Evolutionary conservation across 352 stramenopile species (phyloP), one percentile per base, ranked within the genome.

Genomic region (Phytophthora syringae): DNA sequence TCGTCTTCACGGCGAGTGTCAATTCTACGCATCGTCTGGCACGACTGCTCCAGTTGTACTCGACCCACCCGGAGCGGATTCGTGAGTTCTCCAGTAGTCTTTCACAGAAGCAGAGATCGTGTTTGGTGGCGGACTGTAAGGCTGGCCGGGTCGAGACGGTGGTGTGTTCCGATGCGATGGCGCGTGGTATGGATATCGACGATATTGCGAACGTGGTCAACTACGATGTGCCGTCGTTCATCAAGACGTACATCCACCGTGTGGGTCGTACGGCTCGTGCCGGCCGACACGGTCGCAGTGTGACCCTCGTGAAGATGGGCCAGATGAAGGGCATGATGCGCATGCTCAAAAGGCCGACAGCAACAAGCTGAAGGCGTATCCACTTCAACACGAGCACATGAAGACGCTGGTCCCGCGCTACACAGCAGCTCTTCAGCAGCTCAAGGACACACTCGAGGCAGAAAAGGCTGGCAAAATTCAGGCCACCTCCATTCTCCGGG

Each of bases 1-100:
- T 99, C 56, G 89, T 99, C 5, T 99, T 99, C 75, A 98, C 96
- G 15, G 93, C 93, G 10, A 99, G 95, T 60, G 84, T 99, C 12
- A 98, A 99, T 74, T 97, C 97, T 15, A 98, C 97, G 12, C 96
- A 99, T 77, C 91, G 97, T 40, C 79, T 99, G n/a, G 87, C 92
- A 15, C 82, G 93, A 24, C 72, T 99, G 45, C 79, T 99, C 27
- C 95, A 99, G 67, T 81, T 99, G 39, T 87, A 86, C 56, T 73
- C 80, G 2, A 67, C 72, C 1, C 64, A 88, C 9, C 79, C 77
- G 0, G 74, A 86, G 55, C 74, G 75, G 24, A 75, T 95, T 30
- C 85, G 84, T 16, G 87, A 95, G 62, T 95, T 90, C 60, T 95
- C 87, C 1, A 94, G 87, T 66, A 84, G 63, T 55, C 64, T 95